Conservation (phyloP, 164 flowering plant genomes). For the Houttuynia cordata region DNA sequence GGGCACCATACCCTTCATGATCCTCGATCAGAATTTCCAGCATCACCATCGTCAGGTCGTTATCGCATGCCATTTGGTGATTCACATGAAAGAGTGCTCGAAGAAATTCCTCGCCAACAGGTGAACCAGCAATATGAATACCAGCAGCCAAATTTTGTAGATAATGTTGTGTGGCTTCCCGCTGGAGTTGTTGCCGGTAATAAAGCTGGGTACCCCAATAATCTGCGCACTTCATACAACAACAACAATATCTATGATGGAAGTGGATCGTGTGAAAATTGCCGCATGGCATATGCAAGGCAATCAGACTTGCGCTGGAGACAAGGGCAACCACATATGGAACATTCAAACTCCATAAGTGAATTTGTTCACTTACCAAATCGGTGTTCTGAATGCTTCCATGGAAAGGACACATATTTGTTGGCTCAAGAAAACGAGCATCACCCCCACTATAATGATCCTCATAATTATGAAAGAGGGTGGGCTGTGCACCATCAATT, state of each 20-base stretch:
- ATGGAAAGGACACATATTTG: constrained; percentile 31
- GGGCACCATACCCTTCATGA: constrained; percentile 58
- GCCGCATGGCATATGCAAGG: constrained; percentile 44
- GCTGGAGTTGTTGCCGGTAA: constrained; percentile 34
- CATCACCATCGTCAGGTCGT: constrained; percentile 65
- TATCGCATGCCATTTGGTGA: constrained; percentile 45
- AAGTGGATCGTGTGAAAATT: constrained; percentile 43
- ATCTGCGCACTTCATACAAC: constrained; percentile 34
- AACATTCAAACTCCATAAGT: constrained; percentile 38
- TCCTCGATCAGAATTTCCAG: constrained; percentile 48
- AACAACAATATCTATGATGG: constrained; percentile 31
- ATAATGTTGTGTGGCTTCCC: constrained; percentile 57
- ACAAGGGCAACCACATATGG: constrained; percentile 36
- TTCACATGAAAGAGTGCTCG: constrained; percentile 41
- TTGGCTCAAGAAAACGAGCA: constrained; percentile 42
- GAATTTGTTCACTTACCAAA: constrained; percentile 31
- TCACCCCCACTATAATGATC: constrained; percentile 29
- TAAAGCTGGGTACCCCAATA: constrained; percentile 60
- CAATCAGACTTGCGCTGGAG: constrained; percentile 30
- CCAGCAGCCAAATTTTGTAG: constrained; percentile 31
- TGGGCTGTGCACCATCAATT: constrained; percentile 50
- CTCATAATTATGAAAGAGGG: constrained; percentile 53
- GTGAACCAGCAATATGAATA: constrained; percentile 42
- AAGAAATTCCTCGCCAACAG: constrained; percentile 40
- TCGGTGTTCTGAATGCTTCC: constrained; percentile 40